These are phyloP conservation scores for Zhuliangozyma parablackwelliae DNA, from an alignment of 1,139 yeast genomes.

Conservation along the genomic window DNA sequence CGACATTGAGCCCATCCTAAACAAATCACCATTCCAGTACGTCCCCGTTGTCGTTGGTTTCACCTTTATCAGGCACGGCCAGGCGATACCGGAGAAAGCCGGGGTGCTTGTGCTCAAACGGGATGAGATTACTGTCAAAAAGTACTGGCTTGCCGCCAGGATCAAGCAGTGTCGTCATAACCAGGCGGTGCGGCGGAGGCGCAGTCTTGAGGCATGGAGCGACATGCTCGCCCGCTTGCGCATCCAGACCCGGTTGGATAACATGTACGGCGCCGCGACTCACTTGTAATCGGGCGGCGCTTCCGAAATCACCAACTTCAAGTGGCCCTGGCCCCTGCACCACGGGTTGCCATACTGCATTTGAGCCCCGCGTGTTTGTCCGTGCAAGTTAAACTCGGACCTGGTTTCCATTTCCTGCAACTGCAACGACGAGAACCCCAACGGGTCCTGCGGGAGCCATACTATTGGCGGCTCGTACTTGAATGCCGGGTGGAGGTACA, in stretches of 20 bases:
- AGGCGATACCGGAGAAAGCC: constrained; percentile 26
- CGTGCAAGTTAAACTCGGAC: constrained; percentile 17
- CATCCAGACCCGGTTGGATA: constrained; percentile 20
- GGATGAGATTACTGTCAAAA: constrained; percentile 18
- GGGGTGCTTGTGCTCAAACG: constrained; percentile 26
- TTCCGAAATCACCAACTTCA: constrained; percentile 20
- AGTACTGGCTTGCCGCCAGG: constrained; percentile 26
- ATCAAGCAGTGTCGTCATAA: constrained; percentile 9
- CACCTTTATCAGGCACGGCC: constrained; percentile 21
- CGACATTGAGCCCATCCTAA: constrained; percentile 20
- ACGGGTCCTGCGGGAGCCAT: constrained; percentile 32
- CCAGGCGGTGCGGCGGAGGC: neutral
- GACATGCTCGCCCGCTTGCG: constrained; percentile 17
- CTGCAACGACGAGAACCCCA: constrained; percentile 15
- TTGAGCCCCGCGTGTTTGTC: constrained; percentile 26
- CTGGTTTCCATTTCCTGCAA: constrained; percentile 7
- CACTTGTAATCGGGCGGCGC: constrained; percentile 38
- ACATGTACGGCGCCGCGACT: constrained; percentile 4
- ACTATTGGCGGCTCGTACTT: constrained; percentile 29
- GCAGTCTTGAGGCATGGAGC: constrained; percentile 17
- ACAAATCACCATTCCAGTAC: constrained; percentile 10
- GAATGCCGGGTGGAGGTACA: constrained; percentile 32
- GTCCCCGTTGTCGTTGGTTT: constrained; percentile 37
- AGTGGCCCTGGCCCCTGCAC: constrained; percentile 5
- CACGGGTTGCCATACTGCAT: constrained; percentile 13